phyloP scores from a whole-genome alignment of 345 rosid genomes.

The Sonneratia alba region DNA sequence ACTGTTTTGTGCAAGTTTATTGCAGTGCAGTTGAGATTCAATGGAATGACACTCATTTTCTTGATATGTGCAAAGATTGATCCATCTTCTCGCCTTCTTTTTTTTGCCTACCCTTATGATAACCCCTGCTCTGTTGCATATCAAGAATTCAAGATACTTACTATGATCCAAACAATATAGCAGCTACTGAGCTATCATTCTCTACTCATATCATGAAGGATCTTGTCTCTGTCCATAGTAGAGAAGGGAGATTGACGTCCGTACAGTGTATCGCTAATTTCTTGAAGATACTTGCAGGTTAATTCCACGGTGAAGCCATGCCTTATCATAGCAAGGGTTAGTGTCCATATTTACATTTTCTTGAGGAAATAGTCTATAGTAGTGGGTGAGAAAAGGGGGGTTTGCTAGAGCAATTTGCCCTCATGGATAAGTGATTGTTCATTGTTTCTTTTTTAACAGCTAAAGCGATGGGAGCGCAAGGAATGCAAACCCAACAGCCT shows the following conservation, averaged over 20 bases:
- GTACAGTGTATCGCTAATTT: conserved; percentile 8
- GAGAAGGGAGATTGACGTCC: not conserved
- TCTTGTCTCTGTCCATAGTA: not conserved
- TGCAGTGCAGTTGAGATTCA: not conserved
- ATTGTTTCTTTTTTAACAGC: conserved; percentile 27
- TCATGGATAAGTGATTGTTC: not conserved
- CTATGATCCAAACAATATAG: not conserved
- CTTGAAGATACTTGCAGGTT: conserved; percentile 33
- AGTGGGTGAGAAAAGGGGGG: not conserved
- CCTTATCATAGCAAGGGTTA: conserved; percentile 56
- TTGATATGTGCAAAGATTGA: not conserved
- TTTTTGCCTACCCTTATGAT: not conserved
- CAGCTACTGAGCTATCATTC: not conserved
- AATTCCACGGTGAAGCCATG: conserved; percentile 46
- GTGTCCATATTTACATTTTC: conserved; percentile 4
- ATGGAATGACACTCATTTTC: not conserved
- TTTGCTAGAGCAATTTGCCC: not conserved
- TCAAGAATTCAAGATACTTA: not conserved
- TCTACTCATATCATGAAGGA: not conserved
- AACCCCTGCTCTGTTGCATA: not conserved
- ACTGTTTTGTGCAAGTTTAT: not conserved
- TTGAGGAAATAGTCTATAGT: not conserved
- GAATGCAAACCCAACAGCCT: conserved; percentile 90
- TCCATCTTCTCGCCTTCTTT: not conserved
- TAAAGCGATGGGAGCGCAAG: conserved; percentile 84